Base-by-base conservation (phyloP, 2,329 filamentous ascomycete genomes). In the Magnaporthiopsis rhizophila region DNA sequence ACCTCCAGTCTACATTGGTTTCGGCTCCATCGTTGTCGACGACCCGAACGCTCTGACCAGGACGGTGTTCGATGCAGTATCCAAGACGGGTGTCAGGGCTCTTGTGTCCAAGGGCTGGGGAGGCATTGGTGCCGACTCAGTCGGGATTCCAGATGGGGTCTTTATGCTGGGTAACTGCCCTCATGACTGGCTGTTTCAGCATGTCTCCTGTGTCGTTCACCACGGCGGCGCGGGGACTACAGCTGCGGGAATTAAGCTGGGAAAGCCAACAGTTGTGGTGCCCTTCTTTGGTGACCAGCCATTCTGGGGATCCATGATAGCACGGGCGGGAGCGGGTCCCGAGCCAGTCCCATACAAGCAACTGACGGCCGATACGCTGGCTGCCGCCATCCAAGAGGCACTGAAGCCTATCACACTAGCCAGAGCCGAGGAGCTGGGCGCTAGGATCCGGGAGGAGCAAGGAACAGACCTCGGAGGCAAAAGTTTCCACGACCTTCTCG, bases 31-130 rank as follows among this genome's bases (percentile, higher is more conserved):
- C 63, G 90, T 94, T 1, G 87, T 93, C 0, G 89, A 92, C 64
- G 86, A 93, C 66, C 89, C 89, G 0, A 84, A 89, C 65, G 84
- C 78, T 0, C 83, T 93, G 75, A 93, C 90, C 0, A 77, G 81
- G 26, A 81, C 88, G 65, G 89, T 94, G 9, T 90, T 93, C 64
- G 86, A 90, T 18, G 89, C 90, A 1, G 80, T 92, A 3, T 78
- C 80, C 62, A 79, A 82, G 12, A 81, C 87, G 0, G 89, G 89
- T 1, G 83, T 90, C n/a, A 82, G 92, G 65, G 92, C 91, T 2
- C 77, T 96, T 0, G 88, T 96, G 0, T 94, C 91, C 0, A 92
- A 94, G 71, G 92, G 92, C 21, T 96, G 92, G 92, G 91, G 92
- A 61, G 91, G 91, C 0, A 80, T 96, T 9, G 92, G 91, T 36